phyloP scores from a whole-genome alignment of 1,284 basidiomycete species.

The Caloboletus inedulis region DNA sequence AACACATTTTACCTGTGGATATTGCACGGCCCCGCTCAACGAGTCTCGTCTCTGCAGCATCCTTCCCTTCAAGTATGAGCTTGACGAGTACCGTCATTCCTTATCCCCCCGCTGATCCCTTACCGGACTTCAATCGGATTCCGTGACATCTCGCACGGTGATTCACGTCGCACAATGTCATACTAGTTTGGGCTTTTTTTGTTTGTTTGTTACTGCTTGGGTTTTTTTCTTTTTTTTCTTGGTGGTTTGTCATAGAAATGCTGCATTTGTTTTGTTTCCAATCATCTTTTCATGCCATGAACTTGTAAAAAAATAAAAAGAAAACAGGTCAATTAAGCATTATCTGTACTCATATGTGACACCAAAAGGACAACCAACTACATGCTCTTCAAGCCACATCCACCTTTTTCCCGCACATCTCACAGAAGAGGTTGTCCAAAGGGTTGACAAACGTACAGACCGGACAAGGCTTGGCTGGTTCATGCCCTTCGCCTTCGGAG shows the following conservation, averaged over 20 bases:
- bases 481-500: slow-evolving; percentile 34
- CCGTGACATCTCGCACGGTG: slow-evolving; percentile 13
- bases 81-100: slow-evolving; percentile 13
- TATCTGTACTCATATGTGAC: slow-evolving; percentile 34
- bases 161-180: slow-evolving; percentile 21
- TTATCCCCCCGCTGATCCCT: slow-evolving; percentile 23
- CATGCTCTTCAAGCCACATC: slow-evolving; percentile 12
- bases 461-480: slow-evolving; percentile 39
- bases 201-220: slow-evolving; percentile 24
- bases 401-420: slow-evolving; percentile 35
- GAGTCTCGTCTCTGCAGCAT: slow-evolving; percentile 20
- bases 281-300: slow-evolving; percentile 13
- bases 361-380: slow-evolving; percentile 22
- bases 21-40: slow-evolving; percentile 28
- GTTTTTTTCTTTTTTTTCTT: slow-evolving; percentile 13
- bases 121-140: slow-evolving; percentile 29
- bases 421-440: slow-evolving; percentile 36
- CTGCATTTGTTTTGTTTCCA: slow-evolving; percentile 16
- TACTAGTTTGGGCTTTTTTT: slow-evolving; percentile 22
- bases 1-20: slow-evolving; percentile 28
- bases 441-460: slow-evolving; percentile 45
- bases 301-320: slow-evolving; percentile 23
- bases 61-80: slow-evolving; percentile 23
- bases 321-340: slow-evolving; percentile 30
- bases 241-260: slow-evolving; percentile 29